phyloP scores from a whole-genome alignment of 2,329 filamentous ascomycete genomes.

The Metarhizium anisopliae region DNA sequence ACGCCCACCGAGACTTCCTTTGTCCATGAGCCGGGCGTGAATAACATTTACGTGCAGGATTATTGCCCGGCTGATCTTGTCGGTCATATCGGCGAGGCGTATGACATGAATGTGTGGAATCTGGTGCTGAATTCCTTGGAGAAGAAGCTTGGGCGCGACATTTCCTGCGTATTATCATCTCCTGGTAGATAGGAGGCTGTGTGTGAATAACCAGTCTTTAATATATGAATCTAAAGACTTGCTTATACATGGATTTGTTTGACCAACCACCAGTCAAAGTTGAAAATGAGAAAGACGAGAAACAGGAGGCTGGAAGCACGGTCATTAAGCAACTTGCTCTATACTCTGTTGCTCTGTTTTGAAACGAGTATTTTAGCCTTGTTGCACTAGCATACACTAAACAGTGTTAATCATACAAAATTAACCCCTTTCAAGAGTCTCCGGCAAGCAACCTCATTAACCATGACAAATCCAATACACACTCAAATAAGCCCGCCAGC shows the following conservation, averaged over 20 bases:
- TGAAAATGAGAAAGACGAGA: not conserved
- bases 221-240: too few species aligned
- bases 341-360: not conserved
- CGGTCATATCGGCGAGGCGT: conserved; percentile 8
- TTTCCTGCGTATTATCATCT: not conserved
- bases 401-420: conserved; percentile 2
- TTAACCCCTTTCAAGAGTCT: not conserved
- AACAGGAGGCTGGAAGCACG: not conserved
- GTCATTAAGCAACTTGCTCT: not conserved
- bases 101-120: conserved; percentile 10
- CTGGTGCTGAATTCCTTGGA: conserved; percentile 11
- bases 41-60: conserved; percentile 11
- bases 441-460: not conserved
- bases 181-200: conserved; percentile 6
- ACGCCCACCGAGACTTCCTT: conserved; percentile 9
- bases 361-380: not conserved
- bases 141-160: conserved; percentile 5
- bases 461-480: not conserved
- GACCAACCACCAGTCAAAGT: conserved; percentile 1
- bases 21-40: conserved; percentile 9
- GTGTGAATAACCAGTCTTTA: not conserved
- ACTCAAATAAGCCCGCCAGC: conserved; percentile 9
- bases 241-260: too few species aligned
- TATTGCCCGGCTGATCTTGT: conserved; percentile 8
- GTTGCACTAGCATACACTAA: conserved; percentile 3